Evolutionary conservation across 352 stramenopile species (phyloP), one percentile per base, ranked within the genome.

Genomic region (Lagenidium giganteum): DNA sequence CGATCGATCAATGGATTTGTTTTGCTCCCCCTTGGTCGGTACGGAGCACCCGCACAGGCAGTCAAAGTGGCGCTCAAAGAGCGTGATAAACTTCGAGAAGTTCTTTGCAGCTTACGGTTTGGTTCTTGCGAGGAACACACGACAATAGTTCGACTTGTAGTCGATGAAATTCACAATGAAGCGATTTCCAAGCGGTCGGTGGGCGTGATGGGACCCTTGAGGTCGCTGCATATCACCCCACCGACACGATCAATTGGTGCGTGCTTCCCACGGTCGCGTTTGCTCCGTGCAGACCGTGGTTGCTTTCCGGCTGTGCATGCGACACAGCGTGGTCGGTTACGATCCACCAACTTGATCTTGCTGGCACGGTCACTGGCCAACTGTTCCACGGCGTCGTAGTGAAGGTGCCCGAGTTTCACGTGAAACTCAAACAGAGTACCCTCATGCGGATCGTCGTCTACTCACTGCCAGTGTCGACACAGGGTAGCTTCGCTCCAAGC

Each of bases 121-220:
- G 1, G 43, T 56, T 29, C 17, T 42, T 14, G 37, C 36, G 0
- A 53, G 22, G n/a, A 54, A 60, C 7, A 60, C 43, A 7, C 35
- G 30, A 1, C 11, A 29, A 43, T 45, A 40, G 42, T 53, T 53
- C 3, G 24, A 24, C n/a, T 36, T 41, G 39, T 34, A 16, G 23
- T 54, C 51, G 3, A 60, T 22, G 28, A 60, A 60, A 33, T 54
- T 60, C 0, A 54, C 28, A 16, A 60, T 14, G 27, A 50, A 50
- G 0, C 51, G 17, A n/a, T 58, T 58, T 0, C 30, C 5, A 0
- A n/a, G 14, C 31, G 1, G 17, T 53, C 51, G 0, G 11, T 6
- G 12, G 44, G 44, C 14, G 39, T 51, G 26, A 60, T 54, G 31
- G 38, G 43, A 1, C 51, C 44, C 7, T 60, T 60, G 2, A 60